Conservation (phyloP, 352 stramenopile genomes). For the Albugo laibachii region DNA sequence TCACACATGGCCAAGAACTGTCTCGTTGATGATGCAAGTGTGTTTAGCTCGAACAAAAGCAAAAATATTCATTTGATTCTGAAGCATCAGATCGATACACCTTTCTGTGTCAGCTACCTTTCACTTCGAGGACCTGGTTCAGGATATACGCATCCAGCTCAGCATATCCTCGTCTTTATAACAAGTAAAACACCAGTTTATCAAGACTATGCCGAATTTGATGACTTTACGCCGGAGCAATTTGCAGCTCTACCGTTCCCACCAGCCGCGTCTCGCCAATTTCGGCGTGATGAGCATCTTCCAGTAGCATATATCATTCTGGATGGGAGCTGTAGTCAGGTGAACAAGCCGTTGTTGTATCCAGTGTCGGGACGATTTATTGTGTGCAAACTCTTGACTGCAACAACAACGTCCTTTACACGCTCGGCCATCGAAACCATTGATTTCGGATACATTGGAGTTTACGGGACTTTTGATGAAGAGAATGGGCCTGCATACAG, state of each 20-base stretch:
- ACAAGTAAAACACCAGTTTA: conserved; percentile 39
- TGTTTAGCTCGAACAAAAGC: conserved; percentile 60
- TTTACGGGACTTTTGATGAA: conserved; percentile 59
- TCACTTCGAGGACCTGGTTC: conserved; percentile 45
- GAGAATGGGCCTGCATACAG: conserved; percentile 70
- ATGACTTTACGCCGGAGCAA: conserved; percentile 51
- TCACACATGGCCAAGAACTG: conserved; percentile 47
- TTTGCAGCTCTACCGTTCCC: conserved; percentile 57
- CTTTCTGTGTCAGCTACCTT: conserved; percentile 60
- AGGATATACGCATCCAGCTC: conserved; percentile 59
- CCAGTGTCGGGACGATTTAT: conserved; percentile 58
- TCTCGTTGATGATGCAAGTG: conserved; percentile 50
- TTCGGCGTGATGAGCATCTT: conserved; percentile 30
- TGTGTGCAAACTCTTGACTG: conserved; percentile 51
- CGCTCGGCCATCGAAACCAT: conserved; percentile 23
- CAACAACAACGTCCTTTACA: conserved; percentile 16
- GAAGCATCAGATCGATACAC: conserved; percentile 57
- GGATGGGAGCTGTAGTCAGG: conserved; percentile 49
- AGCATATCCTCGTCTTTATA: conserved; percentile 43
- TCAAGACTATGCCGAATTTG: conserved; percentile 23
- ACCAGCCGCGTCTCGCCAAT: conserved; percentile 17
- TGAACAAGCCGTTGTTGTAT: conserved; percentile 50
- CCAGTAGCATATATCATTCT: conserved; percentile 63
- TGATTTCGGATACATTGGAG: conserved; percentile 58
- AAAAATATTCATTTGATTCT: conserved; percentile 64